Evolutionary conservation across 805 yeast species (phyloP).

Genomic region (Torulaspora franciscae): DNA sequence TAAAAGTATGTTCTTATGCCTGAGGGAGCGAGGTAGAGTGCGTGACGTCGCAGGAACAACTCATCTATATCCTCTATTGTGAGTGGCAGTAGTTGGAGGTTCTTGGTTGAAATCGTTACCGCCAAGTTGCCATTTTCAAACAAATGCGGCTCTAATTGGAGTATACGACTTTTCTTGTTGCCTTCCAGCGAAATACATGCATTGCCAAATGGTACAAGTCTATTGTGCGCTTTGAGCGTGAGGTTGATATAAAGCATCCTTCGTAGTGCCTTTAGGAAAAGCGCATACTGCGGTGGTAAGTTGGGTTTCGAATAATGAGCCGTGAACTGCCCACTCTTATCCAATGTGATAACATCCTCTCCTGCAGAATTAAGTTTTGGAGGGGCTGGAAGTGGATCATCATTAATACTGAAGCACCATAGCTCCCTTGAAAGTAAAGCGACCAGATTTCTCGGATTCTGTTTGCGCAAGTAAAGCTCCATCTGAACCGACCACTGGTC

Average conservation of each 20-base stretch:
- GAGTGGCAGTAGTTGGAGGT: slow-evolving; percentile 35
- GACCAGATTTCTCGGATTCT: slow-evolving; percentile 36
- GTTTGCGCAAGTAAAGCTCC: slow-evolving; percentile 37
- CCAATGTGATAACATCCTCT: slow-evolving; percentile 18
- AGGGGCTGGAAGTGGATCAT: slow-evolving; percentile 36
- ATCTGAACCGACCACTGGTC: slow-evolving; percentile 42
- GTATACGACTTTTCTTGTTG: slow-evolving; percentile 26
- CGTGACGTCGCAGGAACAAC: slow-evolving; percentile 33
- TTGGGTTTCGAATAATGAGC: slow-evolving; percentile 37
- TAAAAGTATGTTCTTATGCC: slow-evolving; percentile 48
- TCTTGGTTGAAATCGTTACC: slow-evolving; percentile 34
- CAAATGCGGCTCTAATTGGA: slow-evolving; percentile 47
- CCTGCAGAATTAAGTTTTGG: slow-evolving; percentile 17
- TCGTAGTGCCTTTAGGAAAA: slow-evolving; percentile 48
- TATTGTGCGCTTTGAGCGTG: slow-evolving; percentile 32
- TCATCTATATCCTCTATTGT: slow-evolving; percentile 23
- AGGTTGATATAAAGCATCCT: slow-evolving; percentile 38
- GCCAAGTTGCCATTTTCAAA: slow-evolving; percentile 43
- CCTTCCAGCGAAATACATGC: slow-evolving; percentile 35
- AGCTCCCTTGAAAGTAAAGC: slow-evolving; percentile 40
- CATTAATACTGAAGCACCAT: slow-evolving; percentile 42
- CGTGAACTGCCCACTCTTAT: slow-evolving; percentile 33
- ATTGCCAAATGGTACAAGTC: slow-evolving; percentile 49
- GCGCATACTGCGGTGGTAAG: slow-evolving; percentile 40
- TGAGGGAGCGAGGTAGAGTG: slow-evolving; percentile 50